Evolutionary conservation across 2,329 filamentous ascomycete genomes (phyloP).

Genomic region (Zymoseptoria pseudotritici): DNA sequence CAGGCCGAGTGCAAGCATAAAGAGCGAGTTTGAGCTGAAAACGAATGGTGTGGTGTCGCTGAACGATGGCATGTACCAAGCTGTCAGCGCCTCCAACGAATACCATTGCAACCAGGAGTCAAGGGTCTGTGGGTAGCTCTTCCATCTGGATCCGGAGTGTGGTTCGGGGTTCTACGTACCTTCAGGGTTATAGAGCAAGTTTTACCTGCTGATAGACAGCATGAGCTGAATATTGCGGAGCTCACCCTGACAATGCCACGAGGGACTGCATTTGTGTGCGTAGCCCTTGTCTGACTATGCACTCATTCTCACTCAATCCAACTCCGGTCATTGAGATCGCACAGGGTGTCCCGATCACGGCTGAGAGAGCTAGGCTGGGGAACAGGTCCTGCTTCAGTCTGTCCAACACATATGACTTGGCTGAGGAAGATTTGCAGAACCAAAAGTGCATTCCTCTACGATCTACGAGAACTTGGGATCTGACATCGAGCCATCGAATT

Average conservation of each 20-base stretch:
- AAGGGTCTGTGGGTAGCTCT: neutral
- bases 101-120: neutral
- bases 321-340: neutral
- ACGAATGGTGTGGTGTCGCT: neutral
- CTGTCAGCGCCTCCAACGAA: neutral
- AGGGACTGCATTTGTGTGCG: neutral
- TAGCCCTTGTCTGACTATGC: neutral
- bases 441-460: neutral
- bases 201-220: neutral
- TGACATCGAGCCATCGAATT: neutral
- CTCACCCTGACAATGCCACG: neutral
- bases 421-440: neutral
- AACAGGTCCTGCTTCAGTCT: neutral
- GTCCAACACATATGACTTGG: neutral
- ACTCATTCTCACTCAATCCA: neutral
- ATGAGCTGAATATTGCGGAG: neutral
- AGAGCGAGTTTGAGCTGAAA: neutral
- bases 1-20: neutral
- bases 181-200: neutral
- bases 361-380: neutral
- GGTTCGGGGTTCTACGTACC: neutral
- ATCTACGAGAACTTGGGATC: neutral
- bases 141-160: neutral
- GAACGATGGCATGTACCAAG: neutral
- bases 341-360: neutral